phyloP scores from a whole-genome alignment of 2,329 filamentous ascomycete species.

The Madurella fahalii region DNA sequence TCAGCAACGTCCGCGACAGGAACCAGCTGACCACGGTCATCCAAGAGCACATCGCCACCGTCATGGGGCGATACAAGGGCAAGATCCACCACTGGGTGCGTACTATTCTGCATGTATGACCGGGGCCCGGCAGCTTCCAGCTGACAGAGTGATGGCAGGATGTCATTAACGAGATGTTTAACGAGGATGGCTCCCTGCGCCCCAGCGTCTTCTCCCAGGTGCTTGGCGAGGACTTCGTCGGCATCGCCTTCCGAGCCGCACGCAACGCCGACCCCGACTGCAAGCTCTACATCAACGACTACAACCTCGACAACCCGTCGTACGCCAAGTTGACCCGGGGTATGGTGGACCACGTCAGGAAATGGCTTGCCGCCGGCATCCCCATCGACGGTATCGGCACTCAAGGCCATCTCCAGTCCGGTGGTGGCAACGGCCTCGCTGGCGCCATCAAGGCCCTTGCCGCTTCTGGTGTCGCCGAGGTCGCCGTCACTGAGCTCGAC shows the following conservation, averaged over 20 bases:
- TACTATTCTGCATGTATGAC: background rate
- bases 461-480: slow-evolving; percentile 46
- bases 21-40: slow-evolving; percentile 51
- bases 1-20: slow-evolving; percentile 51
- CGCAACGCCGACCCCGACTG: slow-evolving; percentile 61
- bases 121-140: slow-evolving; percentile 6
- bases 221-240: slow-evolving; percentile 65
- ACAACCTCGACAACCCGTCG: slow-evolving; percentile 59
- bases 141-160: slow-evolving; percentile 36
- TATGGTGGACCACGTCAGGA: slow-evolving; percentile 57
- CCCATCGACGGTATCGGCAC: slow-evolving; percentile 63
- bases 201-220: slow-evolving; percentile 61
- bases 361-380: slow-evolving; percentile 58
- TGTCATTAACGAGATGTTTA: slow-evolving; percentile 63
- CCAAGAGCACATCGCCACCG: slow-evolving; percentile 54
- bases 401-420: slow-evolving; percentile 51
- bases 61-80: slow-evolving; percentile 58
- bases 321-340: slow-evolving; percentile 53
- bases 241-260: slow-evolving; percentile 66
- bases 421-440: slow-evolving; percentile 41
- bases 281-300: slow-evolving; percentile 74
- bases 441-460: slow-evolving; percentile 52
- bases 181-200: slow-evolving; percentile 57
- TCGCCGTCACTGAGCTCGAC: slow-evolving; percentile 65
- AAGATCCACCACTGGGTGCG: slow-evolving; percentile 55